Conservation (phyloP, 73 alveolate species). For the Tetrahymena borealis region DNA sequence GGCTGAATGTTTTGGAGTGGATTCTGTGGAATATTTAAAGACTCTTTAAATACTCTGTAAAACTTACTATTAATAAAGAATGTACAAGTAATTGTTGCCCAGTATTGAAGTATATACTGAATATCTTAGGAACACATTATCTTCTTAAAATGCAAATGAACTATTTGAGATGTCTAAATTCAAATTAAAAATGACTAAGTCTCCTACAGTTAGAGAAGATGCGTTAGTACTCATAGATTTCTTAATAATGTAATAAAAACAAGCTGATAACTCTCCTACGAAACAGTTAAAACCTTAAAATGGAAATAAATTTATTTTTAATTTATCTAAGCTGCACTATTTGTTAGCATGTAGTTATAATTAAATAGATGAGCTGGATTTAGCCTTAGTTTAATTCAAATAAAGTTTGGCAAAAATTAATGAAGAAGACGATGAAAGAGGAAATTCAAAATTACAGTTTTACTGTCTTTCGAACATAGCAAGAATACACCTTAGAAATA, state of each 20-base stretch:
- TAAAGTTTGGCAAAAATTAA: neutral
- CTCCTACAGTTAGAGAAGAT: neutral
- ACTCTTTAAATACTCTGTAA: neutral
- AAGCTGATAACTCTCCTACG: neutral
- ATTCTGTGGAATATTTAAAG: neutral
- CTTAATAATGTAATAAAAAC: neutral
- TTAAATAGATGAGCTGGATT: neutral
- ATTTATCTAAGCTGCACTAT: neutral
- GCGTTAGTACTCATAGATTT: neutral
- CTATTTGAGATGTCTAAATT: neutral
- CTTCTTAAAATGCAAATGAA: neutral
- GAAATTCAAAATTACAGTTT: neutral
- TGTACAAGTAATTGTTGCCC: neutral
- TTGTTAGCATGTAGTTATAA: neutral
- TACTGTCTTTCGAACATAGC: neutral
- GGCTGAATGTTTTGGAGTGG: neutral
- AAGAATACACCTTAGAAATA: neutral
- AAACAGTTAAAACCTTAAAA: neutral
- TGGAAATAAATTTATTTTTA: neutral
- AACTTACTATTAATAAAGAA: neutral
- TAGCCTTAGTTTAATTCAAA: neutral
- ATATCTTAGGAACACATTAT: neutral
- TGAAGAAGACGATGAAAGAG: neutral
- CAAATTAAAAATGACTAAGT: neutral
- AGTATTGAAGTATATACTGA: neutral